Evolutionary conservation across 345 rosid species (phyloP), one percentile per base, ranked within the genome.

Genomic region (Clausena lansium): DNA sequence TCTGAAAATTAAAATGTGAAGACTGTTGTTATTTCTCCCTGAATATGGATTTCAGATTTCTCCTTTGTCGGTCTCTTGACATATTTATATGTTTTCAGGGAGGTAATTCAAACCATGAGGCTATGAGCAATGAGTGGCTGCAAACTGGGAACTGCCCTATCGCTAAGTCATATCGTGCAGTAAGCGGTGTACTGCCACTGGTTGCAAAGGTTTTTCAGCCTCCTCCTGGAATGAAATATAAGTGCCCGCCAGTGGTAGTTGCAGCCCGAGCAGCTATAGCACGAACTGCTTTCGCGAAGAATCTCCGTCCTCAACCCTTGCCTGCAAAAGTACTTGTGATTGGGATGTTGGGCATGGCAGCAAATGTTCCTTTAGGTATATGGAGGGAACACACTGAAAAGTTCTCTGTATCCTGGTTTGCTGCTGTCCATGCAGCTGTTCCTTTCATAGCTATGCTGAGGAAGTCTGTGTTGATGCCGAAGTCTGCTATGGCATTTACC

Each of bases 311-410:
- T 7, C 98, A 96, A 78, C 88, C 97, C 62, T 81, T 96, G 78
- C 94, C 99, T 4, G 72, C 92, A 41, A 95, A 95, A 84, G 73
- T 95, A 59, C 85, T 95, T 41, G 97, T 83, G 73, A 92, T 96
- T 20, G 98, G 98, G 71, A 78, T 96, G 89, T 41, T 96, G 61
- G 99, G 99, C 73, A 92, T 96, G 99, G 99, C 99, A 4, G 89
- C 90, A 39, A 94, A 96, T 78, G 90, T 96, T 66, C 98, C 99
- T 17, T 77, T 93, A 50, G 99, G 99, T 30, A 81, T 96, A 63
- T 96, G 99, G 99, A 89, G 97, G 87, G 98, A 93, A 76, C 98
- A 95, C 87, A 92, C 99, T 6, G 77, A 87, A 70, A 93, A 96
- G 60, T 93, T 86, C 81, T 96, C 97, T 0, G 85, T 87, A 15